Conservation (phyloP, 805 yeast species). For the Metschnikowia vanudenii region DNA sequence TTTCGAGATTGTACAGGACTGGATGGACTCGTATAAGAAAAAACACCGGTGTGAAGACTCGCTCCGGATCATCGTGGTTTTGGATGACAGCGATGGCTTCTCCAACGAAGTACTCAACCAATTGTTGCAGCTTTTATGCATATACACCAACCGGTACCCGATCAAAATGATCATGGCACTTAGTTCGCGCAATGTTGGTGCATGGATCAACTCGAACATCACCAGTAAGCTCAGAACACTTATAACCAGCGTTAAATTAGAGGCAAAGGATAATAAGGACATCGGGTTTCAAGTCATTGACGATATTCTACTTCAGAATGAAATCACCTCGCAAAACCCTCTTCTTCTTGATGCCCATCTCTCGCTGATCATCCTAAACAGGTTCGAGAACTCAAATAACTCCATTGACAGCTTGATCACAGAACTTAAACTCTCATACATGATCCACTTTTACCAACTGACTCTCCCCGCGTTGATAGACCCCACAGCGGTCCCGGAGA, state of each 20-base stretch:
- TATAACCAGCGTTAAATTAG: slow-evolving; percentile 33
- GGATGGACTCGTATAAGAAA: slow-evolving; percentile 23
- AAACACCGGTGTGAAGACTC: slow-evolving; percentile 7
- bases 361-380: slow-evolving; percentile 29
- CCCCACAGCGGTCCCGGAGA: slow-evolving; percentile 9
- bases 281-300: slow-evolving; percentile 35
- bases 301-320: slow-evolving; percentile 31
- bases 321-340: slow-evolving; percentile 20
- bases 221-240: slow-evolving; percentile 29
- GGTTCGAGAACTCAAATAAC: slow-evolving; percentile 40
- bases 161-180: slow-evolving; percentile 37
- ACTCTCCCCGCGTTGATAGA: slow-evolving; percentile 29
- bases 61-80: slow-evolving; percentile 26
- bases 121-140: slow-evolving; percentile 30
- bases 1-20: slow-evolving; percentile 35
- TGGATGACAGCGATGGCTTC: slow-evolving; percentile 40
- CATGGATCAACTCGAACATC: slow-evolving; percentile 37
- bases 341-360: slow-evolving; percentile 26
- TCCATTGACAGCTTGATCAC: slow-evolving; percentile 41
- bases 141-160: slow-evolving; percentile 28
- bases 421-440: slow-evolving; percentile 36
- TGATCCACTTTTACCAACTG: slow-evolving; percentile 42
- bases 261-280: slow-evolving; percentile 31
- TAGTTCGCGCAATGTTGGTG: slow-evolving; percentile 33
- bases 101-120: slow-evolving; percentile 36